Evolutionary conservation across 116 monocot species (phyloP).

Genomic region (Cymodocea nodosa): DNA sequence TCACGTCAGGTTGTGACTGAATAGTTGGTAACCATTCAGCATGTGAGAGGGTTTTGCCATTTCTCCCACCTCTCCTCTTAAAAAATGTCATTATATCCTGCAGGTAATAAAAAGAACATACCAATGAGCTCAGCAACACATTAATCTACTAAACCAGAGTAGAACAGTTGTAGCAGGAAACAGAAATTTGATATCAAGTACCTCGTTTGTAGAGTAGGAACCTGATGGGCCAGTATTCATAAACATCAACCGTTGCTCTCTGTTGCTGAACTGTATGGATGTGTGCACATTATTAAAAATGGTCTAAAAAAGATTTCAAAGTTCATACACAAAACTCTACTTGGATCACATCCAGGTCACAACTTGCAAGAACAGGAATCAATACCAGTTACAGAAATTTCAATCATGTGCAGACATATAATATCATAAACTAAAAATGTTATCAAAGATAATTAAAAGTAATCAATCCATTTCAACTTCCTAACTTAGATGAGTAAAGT

Average conservation of each 20-base stretch:
- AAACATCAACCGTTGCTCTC: constrained; percentile 81
- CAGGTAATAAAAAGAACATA: constrained; percentile 5
- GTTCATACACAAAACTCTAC: neutral
- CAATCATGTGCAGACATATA: neutral
- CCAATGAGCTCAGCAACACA: neutral
- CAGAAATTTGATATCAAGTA: constrained; percentile 9
- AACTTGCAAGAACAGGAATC: neutral
- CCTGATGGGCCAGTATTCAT: constrained; percentile 54
- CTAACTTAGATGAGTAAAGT: too few species aligned
- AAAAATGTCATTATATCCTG: constrained; percentile 55
- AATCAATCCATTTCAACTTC: too few species aligned
- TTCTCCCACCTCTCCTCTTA: constrained; percentile 74
- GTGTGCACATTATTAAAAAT: neutral
- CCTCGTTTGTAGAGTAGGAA: constrained; percentile 71
- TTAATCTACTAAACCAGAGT: neutral
- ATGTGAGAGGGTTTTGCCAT: constrained; percentile 45
- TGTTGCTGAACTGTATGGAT: constrained; percentile 46
- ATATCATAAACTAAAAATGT: too few species aligned
- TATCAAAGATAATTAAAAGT: too few species aligned
- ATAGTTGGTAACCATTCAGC: constrained; percentile 84
- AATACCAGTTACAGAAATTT: neutral
- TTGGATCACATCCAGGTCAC: neutral
- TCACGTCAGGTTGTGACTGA: constrained; percentile 61
- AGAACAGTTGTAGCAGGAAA: neutral
- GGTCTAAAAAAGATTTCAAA: neutral